Percentiles rank a stretch among this genome's conserved stretches.
These are phyloP conservation scores for Cercospora zeae-maydis DNA, from an alignment of 2,329 filamentous ascomycete species.

Conservation along the genomic window DNA sequence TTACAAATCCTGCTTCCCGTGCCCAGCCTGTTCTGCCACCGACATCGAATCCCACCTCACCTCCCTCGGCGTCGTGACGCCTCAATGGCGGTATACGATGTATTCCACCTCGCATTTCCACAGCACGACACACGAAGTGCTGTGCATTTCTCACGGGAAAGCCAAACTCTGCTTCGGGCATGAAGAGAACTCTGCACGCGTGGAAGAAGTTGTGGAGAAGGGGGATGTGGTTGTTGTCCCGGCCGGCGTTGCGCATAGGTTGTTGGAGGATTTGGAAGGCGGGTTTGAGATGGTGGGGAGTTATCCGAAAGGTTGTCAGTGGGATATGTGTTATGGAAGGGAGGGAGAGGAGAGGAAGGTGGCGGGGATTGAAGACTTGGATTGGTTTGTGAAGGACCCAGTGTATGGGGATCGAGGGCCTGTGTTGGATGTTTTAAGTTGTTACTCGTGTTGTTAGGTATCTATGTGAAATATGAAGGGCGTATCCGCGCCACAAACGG, in stretches of 20 bases:
- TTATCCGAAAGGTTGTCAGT: constrained; percentile 57
- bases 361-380: constrained; percentile 47
- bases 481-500: neutral
- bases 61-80: constrained; percentile 52
- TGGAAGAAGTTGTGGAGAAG: constrained; percentile 54
- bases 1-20: constrained; percentile 59
- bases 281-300: constrained; percentile 65
- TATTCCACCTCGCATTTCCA: constrained; percentile 65
- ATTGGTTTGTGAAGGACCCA: constrained; percentile 60
- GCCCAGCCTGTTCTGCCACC: constrained; percentile 39
- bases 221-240: constrained; percentile 65
- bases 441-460: neutral
- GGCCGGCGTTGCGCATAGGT: constrained; percentile 61
- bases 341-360: constrained; percentile 54
- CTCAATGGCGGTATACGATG: constrained; percentile 69
- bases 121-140: constrained; percentile 63
- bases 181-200: constrained; percentile 55
- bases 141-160: constrained; percentile 56
- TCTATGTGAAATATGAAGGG: neutral
- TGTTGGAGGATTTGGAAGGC: constrained; percentile 55
- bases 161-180: constrained; percentile 65
- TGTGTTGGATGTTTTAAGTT: constrained; percentile 41
- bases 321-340: constrained; percentile 71
- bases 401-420: constrained; percentile 57
- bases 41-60: constrained; percentile 56